phyloP scores from a whole-genome alignment of 805 yeast genomes.

The Vanderwaltozyma polyspora region DNA sequence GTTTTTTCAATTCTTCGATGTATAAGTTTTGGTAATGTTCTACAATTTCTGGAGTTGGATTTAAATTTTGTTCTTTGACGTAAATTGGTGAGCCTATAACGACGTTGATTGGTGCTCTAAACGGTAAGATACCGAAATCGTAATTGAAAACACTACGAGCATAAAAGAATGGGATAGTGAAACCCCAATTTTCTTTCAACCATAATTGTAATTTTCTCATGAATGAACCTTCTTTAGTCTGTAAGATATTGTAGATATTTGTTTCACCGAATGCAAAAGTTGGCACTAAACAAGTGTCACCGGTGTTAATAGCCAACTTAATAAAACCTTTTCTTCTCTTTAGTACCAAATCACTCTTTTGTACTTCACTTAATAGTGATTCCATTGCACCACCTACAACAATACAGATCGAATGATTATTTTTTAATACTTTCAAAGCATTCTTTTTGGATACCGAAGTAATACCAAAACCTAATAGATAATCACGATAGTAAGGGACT shows the following conservation, averaged over 20 bases:
- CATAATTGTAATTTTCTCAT: constrained; percentile 53
- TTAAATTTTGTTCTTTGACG: constrained; percentile 36
- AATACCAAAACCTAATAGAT: constrained; percentile 66
- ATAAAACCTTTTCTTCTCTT: constrained; percentile 80
- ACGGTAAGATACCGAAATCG: constrained; percentile 85
- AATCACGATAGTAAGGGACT: constrained; percentile 79
- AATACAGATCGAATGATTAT: constrained; percentile 68
- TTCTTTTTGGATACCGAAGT: constrained; percentile 74
- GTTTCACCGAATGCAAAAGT: constrained; percentile 87
- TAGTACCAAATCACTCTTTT: constrained; percentile 49
- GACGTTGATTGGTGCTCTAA: constrained; percentile 64
- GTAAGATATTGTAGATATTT: constrained; percentile 42
- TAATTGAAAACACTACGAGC: constrained; percentile 89
- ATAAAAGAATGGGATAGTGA: constrained; percentile 82
- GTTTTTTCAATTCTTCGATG: constrained; percentile 45
- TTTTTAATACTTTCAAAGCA: constrained; percentile 49
- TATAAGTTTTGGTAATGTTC: constrained; percentile 66
- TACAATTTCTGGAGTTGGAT: constrained; percentile 39
- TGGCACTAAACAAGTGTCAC: constrained; percentile 75
- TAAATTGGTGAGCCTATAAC: constrained; percentile 62
- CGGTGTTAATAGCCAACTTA: constrained; percentile 69
- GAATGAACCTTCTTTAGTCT: constrained; percentile 33
- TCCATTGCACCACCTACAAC: constrained; percentile 97
- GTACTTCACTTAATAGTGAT: constrained; percentile 54
- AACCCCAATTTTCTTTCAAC: constrained; percentile 62